Conservation (phyloP, 2,329 filamentous ascomycete genomes). For the Magnaporthiopsis incrustans region DNA sequence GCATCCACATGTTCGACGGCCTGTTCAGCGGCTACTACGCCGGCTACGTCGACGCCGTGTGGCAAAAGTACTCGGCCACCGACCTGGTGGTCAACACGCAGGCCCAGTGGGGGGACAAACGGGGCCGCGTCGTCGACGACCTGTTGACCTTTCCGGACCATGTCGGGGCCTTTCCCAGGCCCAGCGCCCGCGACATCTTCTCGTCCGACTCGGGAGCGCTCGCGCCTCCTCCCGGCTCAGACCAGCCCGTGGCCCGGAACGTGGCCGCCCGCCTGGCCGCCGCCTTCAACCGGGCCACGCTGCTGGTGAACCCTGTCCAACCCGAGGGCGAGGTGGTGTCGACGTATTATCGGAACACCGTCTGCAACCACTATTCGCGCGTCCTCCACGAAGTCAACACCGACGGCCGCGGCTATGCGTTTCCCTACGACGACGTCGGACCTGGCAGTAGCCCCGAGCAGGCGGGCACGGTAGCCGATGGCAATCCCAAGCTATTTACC, state of each 20-base stretch:
- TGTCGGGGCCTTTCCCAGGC: conserved; percentile 35
- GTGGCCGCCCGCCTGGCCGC: conserved; percentile 68
- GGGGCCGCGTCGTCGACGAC: conserved; percentile 31
- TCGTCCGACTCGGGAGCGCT: conserved; percentile 51
- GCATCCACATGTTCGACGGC: conserved; percentile 24
- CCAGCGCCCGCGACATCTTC: conserved; percentile 41
- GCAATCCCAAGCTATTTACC: conserved; percentile 45
- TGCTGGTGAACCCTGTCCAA: conserved; percentile 45
- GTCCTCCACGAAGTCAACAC: conserved; percentile 54
- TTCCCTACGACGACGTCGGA: conserved; percentile 64
- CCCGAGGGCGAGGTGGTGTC: conserved; percentile 40
- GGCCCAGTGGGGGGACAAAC: conserved; percentile 39
- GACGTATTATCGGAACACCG: conserved; percentile 42
- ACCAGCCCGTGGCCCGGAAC: conserved; percentile 4
- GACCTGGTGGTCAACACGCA: conserved; percentile 47
- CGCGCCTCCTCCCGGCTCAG: conserved; percentile 17
- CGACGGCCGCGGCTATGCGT: conserved; percentile 58
- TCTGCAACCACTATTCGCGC: conserved; percentile 61
- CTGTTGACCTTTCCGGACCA: conserved; percentile 30
- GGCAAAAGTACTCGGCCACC: conserved; percentile 36
- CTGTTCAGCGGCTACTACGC: conserved; percentile 44
- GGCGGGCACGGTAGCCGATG: conserved; percentile 53
- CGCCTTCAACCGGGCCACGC: conserved; percentile 65
- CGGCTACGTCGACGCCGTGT: conserved; percentile 42
- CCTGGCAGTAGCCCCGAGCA: conserved; percentile 47